Conservation (phyloP, 2,329 filamentous ascomycete genomes). For the Diaporthe sp. region DNA sequence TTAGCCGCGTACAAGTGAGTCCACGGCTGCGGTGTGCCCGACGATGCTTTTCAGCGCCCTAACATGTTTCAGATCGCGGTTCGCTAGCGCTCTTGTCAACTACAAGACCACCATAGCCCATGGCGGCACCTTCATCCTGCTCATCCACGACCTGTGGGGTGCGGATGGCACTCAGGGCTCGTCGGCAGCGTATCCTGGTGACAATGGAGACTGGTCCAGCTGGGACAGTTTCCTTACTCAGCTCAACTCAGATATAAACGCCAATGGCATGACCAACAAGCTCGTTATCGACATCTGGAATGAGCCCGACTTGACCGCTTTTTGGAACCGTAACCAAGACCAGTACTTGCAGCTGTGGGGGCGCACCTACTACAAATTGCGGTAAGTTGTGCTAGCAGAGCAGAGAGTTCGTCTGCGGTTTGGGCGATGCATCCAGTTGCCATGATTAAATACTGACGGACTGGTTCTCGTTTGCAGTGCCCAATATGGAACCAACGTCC, state of each 20-base stretch:
- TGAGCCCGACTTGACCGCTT: conserved; percentile 57
- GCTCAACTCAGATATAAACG: conserved; percentile 50
- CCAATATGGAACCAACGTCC: conserved; percentile 38
- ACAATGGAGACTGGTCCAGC: conserved; percentile 60
- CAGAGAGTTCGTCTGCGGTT: too few species aligned
- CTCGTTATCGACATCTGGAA: conserved; percentile 66
- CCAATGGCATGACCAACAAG: conserved; percentile 51
- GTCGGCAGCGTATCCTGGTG: conserved; percentile 57
- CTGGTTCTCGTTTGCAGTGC: background rate
- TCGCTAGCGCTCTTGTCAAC: conserved; percentile 58
- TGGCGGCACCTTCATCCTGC: conserved; percentile 58
- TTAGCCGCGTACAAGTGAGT: conserved; percentile 37
- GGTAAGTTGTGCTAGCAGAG: conserved; percentile 42
- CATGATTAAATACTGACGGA: background rate
- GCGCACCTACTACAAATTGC: conserved; percentile 44
- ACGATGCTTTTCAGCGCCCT: background rate
- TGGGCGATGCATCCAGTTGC: background rate
- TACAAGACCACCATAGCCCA: conserved; percentile 58
- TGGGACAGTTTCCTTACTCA: conserved; percentile 58
- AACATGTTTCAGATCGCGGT: conserved; percentile 46
- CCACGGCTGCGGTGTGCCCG: background rate
- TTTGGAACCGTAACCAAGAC: conserved; percentile 53
- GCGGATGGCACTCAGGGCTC: conserved; percentile 57
- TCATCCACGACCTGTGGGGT: conserved; percentile 62
- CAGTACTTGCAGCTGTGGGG: conserved; percentile 57